Base-by-base conservation (phyloP, 495 filamentous ascomycete genomes). In the Podospora anserina region DNA sequence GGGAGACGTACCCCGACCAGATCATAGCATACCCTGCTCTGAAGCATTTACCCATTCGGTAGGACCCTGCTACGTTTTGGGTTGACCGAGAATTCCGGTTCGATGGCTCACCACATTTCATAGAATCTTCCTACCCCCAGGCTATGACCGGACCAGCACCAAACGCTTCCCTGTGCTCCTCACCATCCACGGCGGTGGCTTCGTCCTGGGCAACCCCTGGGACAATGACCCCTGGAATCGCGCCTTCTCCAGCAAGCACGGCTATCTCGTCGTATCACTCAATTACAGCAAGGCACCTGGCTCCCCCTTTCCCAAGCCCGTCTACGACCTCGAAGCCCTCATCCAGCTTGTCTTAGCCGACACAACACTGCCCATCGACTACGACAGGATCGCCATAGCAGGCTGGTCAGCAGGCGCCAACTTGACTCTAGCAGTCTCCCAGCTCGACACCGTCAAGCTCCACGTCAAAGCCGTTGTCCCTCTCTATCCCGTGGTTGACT, bases 161-260 rank as follows among this genome's bases (percentile, higher is more conserved):
- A 59, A 44, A 3, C 60, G 61, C 13, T 27, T 69, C 4, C 54
- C 75, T 57, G 76, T 76, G 6, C 26, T 82, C 26, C 76, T 79
- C 18, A 78, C 72, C 57, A 76, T 78, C 70, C 79, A 82, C 67
- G 79, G 81, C 68, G 80, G 81, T 61, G 81, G 78, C 16, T 82
- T 81, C 68, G 74, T 75, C 53, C 5, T 82, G 26, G 79, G 81
- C 63, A 6, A 44, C 2, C 28, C 75, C 5, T 60, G 62, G 27
- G 75, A 82, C 68, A 77, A 78, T 68, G 80, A 82, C 70, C 61
- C 15, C 7, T 81, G 79, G 79, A 82, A 81, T 69, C 63, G 61
- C 11, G 44, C 67, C 59, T 82, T 80, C 59, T 73, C 78, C 27
- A 65, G 59, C 16, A 68, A 68, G 58, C 69, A 79, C 72, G 23